These are phyloP conservation scores for Macadamia tetraphylla DNA, from an alignment of 164 flowering plant genomes.

Conservation along the genomic window DNA sequence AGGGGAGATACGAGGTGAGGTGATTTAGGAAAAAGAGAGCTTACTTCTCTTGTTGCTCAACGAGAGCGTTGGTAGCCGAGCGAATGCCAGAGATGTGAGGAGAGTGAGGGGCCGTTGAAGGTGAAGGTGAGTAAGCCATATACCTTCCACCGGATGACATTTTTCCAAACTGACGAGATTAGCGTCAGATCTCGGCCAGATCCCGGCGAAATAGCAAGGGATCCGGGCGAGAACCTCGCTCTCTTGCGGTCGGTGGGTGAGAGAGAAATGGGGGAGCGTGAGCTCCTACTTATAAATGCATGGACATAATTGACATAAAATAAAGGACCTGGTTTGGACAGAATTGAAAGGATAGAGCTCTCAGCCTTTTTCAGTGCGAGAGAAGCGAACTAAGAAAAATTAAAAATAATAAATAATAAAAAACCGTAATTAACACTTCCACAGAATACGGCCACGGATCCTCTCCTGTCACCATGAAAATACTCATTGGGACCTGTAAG, in stretches of 20 bases:
- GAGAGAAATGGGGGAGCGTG: no score
- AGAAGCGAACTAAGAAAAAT: no score
- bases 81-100: conserved; percentile 71
- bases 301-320: no score
- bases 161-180: conserved; percentile 17
- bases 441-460: no score
- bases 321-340: no score
- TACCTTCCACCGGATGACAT: conserved; percentile 80
- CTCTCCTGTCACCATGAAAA: no score
- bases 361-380: no score
- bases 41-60: conserved; percentile 91
- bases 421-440: no score
- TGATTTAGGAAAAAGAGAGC: not conserved
- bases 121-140: conserved; percentile 94
- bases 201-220: conserved; percentile 3
- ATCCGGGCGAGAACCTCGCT: conserved; percentile 2
- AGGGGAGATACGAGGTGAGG: not conserved
- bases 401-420: no score
- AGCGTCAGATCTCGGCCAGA: conserved; percentile 26
- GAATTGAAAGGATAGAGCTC: no score
- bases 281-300: no score
- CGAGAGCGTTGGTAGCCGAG: conserved; percentile 52
- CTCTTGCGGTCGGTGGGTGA: conserved; percentile 26
- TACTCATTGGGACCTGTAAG: no score
- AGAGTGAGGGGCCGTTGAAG: conserved; percentile 79